A percentile compares a stretch with the other conserved stretches of the same genome.
These are phyloP conservation scores for Zasmidium angulare DNA, from an alignment of 2,329 filamentous ascomycete species.

Conservation along the genomic window DNA sequence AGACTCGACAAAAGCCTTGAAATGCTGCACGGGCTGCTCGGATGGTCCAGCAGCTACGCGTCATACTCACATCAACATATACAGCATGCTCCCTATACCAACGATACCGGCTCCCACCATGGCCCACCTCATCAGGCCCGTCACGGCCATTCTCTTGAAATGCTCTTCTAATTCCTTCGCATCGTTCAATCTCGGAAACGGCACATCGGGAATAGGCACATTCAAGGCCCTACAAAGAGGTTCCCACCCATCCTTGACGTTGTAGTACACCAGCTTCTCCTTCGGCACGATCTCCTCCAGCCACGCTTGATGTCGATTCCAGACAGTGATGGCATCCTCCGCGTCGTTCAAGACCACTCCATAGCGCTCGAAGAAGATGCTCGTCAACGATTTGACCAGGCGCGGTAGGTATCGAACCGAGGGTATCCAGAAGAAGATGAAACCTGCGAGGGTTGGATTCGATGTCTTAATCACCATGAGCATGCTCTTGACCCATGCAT, in stretches of 20 bases:
- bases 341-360: neutral
- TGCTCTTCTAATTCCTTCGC: constrained; percentile 2
- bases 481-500: constrained; percentile 6
- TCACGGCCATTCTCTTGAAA: constrained; percentile 3
- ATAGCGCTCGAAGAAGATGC: constrained; percentile 10
- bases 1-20: neutral
- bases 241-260: constrained; percentile 28
- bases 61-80: neutral
- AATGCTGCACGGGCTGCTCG: too few species aligned
- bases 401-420: constrained; percentile 10
- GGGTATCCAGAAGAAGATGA: constrained; percentile 18
- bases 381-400: neutral
- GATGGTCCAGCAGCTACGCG: too few species aligned
- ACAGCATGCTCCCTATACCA: neutral
- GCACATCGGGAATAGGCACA: constrained; percentile 18
- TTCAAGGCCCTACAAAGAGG: constrained; percentile 30
- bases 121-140: constrained; percentile 5
- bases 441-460: constrained; percentile 3
- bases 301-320: constrained; percentile 4
- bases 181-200: constrained; percentile 18
- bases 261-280: constrained; percentile 20
- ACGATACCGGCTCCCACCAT: neutral
- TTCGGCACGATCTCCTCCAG: constrained; percentile 6
- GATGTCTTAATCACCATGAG: constrained; percentile 7
- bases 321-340: neutral